A percentile compares a stretch with the other conserved stretches of the same genome.
phyloP scores from a whole-genome alignment of 2,329 filamentous ascomycete genomes.

The Beauveria asiatica region DNA sequence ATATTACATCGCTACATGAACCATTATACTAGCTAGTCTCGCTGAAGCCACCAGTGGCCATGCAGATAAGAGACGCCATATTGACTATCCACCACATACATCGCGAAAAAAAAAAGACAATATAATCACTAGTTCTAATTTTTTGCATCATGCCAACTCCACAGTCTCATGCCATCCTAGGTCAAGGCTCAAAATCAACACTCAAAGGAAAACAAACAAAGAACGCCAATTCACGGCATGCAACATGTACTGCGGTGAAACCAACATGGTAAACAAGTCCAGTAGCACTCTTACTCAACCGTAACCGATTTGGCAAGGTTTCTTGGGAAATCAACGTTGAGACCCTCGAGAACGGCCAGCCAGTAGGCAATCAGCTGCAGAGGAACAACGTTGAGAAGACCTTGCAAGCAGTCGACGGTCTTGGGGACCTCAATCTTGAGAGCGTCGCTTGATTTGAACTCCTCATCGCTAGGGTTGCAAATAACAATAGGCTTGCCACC shows the following conservation, averaged over 20 bases:
- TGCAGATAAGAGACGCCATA: not conserved
- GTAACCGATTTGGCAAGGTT: conserved; percentile 99
- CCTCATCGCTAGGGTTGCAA: conserved; percentile 82
- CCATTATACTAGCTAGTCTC: conserved; percentile 6
- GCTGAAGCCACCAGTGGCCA: not conserved
- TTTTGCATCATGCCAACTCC: conserved; percentile 7
- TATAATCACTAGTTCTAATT: not conserved
- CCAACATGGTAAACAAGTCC: not conserved
- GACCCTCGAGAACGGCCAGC: conserved; percentile 89
- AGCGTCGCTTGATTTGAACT: conserved; percentile 81
- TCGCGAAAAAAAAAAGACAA: not conserved
- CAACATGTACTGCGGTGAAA: not conserved
- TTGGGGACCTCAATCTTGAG: conserved; percentile 97
- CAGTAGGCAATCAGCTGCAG: conserved; percentile 98
- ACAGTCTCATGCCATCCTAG: not conserved
- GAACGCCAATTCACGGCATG: not conserved
- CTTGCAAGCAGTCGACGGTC: conserved; percentile 92
- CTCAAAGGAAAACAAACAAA: not conserved
- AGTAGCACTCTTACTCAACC: conserved; percentile 65
- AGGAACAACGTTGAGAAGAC: conserved; percentile 94
- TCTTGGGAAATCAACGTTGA: conserved; percentile 97
- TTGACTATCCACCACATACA: not conserved
- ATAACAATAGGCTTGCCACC: conserved; percentile 96
- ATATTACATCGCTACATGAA: not conserved
- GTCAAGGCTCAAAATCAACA: not conserved